Conservation (phyloP, 345 rosid genomes). For the Bruguiera sexangula region DNA sequence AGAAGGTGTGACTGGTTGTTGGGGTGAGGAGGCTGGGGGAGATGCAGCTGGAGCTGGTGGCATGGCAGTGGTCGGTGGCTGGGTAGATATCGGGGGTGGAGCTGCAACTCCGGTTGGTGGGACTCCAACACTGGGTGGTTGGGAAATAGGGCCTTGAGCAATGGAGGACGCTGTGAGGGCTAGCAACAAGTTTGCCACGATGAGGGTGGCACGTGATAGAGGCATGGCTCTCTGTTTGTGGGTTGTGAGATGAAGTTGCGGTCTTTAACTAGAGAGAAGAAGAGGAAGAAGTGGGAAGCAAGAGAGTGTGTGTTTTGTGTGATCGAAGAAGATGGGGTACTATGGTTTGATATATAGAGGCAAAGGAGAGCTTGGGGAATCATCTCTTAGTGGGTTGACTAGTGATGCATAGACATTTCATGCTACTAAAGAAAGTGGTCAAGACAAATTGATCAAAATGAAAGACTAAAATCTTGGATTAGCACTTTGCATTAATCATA, state of each 20-base stretch:
- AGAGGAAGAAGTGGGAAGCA: neutral
- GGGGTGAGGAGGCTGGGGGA: neutral
- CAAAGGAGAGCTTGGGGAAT: neutral
- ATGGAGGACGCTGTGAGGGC: slow-evolving; percentile 19
- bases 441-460: slow-evolving; percentile 14
- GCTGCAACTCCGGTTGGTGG: slow-evolving; percentile 12
- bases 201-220: slow-evolving; percentile 35
- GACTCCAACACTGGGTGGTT: slow-evolving; percentile 16
- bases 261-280: neutral
- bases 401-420: slow-evolving; percentile 13
- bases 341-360: slow-evolving; percentile 23
- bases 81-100: neutral
- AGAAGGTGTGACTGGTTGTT: slow-evolving; percentile 12
- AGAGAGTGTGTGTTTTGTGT: neutral
- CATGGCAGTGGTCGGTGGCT: slow-evolving; percentile 7
- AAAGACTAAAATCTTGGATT: neutral
- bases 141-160: slow-evolving; percentile 31
- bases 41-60: slow-evolving; percentile 11
- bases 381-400: neutral
- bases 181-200: slow-evolving; percentile 13
- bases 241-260: neutral
- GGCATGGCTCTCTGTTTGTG: slow-evolving; percentile 29
- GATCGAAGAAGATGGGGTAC: neutral
- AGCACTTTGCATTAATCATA: neutral
- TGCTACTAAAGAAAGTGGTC: neutral